phyloP scores from a whole-genome alignment of 352 stramenopile genomes.

The Pythium monospermum region DNA sequence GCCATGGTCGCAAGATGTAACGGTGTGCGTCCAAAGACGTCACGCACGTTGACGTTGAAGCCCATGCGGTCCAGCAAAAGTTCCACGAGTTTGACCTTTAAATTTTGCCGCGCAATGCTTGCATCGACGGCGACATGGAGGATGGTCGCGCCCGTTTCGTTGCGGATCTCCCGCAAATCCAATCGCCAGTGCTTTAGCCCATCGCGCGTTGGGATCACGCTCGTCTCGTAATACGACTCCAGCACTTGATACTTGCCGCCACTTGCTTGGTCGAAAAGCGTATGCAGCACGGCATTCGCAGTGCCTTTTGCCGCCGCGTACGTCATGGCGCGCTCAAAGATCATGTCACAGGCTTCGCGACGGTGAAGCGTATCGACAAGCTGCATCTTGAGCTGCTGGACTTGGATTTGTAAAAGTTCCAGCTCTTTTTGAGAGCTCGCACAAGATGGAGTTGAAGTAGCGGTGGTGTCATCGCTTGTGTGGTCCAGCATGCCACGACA shows the following conservation, averaged over 20 bases:
- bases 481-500: conserved; percentile 28
- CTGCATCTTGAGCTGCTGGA: conserved; percentile 38
- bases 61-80: conserved; percentile 60
- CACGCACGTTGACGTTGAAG: conserved; percentile 68
- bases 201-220: conserved; percentile 72
- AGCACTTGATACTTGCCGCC: conserved; percentile 49
- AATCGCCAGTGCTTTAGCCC: conserved; percentile 68
- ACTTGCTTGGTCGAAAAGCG: conserved; percentile 71
- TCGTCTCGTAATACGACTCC: conserved; percentile 55
- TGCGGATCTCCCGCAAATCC: conserved; percentile 52
- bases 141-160: conserved; percentile 54
- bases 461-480: neutral
- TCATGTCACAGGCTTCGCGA: conserved; percentile 60
- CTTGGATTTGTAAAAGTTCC: conserved; percentile 43
- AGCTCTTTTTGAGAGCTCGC: neutral
- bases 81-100: conserved; percentile 65
- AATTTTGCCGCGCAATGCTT: conserved; percentile 53
- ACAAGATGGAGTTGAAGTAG: neutral
- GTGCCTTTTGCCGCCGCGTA: conserved; percentile 67
- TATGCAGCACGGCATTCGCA: conserved; percentile 67
- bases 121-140: conserved; percentile 67
- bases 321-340: conserved; percentile 48
- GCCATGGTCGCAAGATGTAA: conserved; percentile 70
- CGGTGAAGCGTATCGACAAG: conserved; percentile 37
- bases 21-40: conserved; percentile 68